Base-by-base conservation (phyloP, 352 stramenopile genomes). In the Phytophthora kernoviae region DNA sequence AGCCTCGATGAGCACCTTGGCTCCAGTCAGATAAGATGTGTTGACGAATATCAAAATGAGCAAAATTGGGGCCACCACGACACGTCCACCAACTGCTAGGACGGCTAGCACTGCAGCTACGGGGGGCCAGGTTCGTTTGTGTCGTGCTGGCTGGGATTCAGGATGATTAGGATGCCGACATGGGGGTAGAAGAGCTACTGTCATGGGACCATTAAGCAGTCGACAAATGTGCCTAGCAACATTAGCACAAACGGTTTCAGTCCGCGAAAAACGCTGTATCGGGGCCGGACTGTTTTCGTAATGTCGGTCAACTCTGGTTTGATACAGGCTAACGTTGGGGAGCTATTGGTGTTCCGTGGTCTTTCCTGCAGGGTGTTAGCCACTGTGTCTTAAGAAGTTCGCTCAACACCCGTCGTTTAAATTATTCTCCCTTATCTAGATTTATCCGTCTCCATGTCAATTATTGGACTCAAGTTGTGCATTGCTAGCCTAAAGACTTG, bases 1-100 rank as follows among this genome's bases (percentile, higher is more conserved):
- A n/a, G 51, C 30, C 11, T 58, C 20, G 51, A 58, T 58, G 10
- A 58, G 30, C 51, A 51, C 18, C 30, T 50, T 58, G 17, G 15
- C 39, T n/a, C n/a, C 20, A 30, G 51, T 44, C n/a, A 58, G 24
- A 27, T 50, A 58, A 17, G 41, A 50, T 4, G 39, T 58, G 22
- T 50, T 50, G 14, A 22, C 26, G 8, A 49, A 46, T 3, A 51
- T 30, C 5, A 50, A 5, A 3, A 43, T 30, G 17, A 58, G 40
- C 24, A 58, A 41, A n/a, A 58, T 40, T 10, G 51, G 51, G 8
- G 51, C 51, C 7, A 58, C 9, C n/a, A 58, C 22, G 9, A 58
- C 43, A 17, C 51, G 51, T 24, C 51, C 51, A 27, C 26, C 11
- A 11, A 58, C 51, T n/a, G 51, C 51, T 14, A 58, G 41, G 15